Evolutionary conservation across 352 stramenopile species (phyloP), one percentile per base, ranked within the genome.

Genomic region (Phytophthora sp.): DNA sequence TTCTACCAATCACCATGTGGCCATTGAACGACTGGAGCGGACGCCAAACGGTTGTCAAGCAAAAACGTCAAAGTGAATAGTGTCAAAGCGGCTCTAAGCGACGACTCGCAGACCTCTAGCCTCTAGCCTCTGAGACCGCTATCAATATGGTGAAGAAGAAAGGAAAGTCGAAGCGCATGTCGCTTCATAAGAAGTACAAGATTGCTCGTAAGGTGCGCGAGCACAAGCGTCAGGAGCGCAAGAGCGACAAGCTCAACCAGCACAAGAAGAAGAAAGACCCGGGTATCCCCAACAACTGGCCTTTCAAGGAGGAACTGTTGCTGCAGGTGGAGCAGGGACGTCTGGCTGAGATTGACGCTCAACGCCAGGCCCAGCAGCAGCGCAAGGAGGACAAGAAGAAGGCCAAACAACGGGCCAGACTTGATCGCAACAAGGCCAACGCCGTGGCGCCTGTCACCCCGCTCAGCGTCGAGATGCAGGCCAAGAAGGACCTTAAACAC

Each of bases 171-270:
- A 99, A 99, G 77, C 88, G 97, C 44, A 87, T 95, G 56, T 96
- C 97, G 47, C 88, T 99, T 47, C 98, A 99, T 81, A 98, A 99
- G 87, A 99, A 99, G 82, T 99, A 99, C 88, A 99, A 99, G 79
- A 96, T 98, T 71, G 80, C 87, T 38, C 87, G 86, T 63, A 96
- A 94, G 71, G 86, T 95, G 74, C 80, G 82, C 55, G 95, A 99
- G 81, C 97, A 98, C 70, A 91, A 98, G 72, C 90, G 97, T 26
- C 91, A 98, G 76, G 86, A 97, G 65, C 92, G 94, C 46, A 98
- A 99, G 80, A 82, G 96, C 58, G 91, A 94, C 27, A 94, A 92
- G 41, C 66, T 91, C 21, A 88, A 88, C 41, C 82, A 86, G 38
- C 75, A 92, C 68, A 98, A 98, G 72, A 97, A 97, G 80, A 97